phyloP scores from a whole-genome alignment of 805 yeast genomes.

The Zygosaccharomyces bisporus region DNA sequence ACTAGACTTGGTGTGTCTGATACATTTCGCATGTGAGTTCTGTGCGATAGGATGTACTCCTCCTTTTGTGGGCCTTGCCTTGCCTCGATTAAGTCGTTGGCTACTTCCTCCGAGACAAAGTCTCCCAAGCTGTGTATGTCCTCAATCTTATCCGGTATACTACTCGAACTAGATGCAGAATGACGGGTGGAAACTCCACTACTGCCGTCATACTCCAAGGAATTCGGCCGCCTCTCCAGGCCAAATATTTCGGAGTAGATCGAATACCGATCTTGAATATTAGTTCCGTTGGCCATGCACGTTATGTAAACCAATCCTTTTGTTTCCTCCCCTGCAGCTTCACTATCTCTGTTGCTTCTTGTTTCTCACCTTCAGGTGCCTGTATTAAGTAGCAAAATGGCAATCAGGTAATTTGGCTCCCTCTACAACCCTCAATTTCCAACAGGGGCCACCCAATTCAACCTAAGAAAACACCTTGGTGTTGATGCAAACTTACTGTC shows the following conservation, averaged over 20 bases:
- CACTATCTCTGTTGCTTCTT: neutral
- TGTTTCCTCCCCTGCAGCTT: neutral
- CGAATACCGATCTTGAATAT: slow-evolving; percentile 17
- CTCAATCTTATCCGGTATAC: slow-evolving; percentile 25
- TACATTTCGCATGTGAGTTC: slow-evolving; percentile 25
- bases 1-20: slow-evolving; percentile 33
- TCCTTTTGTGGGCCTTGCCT: slow-evolving; percentile 11
- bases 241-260: slow-evolving; percentile 32
- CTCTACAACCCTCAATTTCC: neutral
- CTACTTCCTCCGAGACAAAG: slow-evolving; percentile 21
- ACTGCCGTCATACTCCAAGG: slow-evolving; percentile 10
- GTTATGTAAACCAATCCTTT: neutral
- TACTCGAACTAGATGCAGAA: slow-evolving; percentile 2
- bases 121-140: slow-evolving; percentile 22
- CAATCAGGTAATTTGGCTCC: neutral
- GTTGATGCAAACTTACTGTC: neutral
- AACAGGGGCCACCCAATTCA: slow-evolving; percentile 4
- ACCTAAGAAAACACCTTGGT: neutral
- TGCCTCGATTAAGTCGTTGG: slow-evolving; percentile 18
- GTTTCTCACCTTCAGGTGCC: neutral
- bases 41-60: slow-evolving; percentile 22
- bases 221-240: slow-evolving; percentile 25
- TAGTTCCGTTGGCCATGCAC: slow-evolving; percentile 11
- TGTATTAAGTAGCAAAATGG: neutral
- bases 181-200: slow-evolving; percentile 6